Evolutionary conservation across 73 alveolate species (phyloP).

Genomic region (Paramecium biaurelia): DNA sequence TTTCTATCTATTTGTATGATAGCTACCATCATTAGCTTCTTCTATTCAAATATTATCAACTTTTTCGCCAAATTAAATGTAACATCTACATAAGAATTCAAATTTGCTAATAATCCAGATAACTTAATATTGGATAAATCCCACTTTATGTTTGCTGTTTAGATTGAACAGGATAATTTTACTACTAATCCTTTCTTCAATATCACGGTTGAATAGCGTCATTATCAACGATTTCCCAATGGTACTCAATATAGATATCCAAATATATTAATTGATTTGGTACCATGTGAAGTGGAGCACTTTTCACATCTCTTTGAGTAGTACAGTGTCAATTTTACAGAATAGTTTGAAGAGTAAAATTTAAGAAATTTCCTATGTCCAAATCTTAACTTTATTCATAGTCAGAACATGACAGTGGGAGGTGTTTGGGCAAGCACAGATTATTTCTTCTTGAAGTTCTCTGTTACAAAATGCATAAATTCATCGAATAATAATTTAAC

Average conservation of each 20-base stretch:
- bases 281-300: slow-evolving; percentile 33
- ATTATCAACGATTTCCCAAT: background rate
- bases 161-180: slow-evolving; percentile 11
- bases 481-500: background rate
- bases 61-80: background rate
- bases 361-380: slow-evolving; percentile 52
- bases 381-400: background rate
- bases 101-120: background rate
- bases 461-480: slow-evolving; percentile 2
- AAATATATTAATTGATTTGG: slow-evolving; percentile 23
- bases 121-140: background rate
- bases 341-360: background rate
- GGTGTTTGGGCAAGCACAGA: slow-evolving; percentile 27
- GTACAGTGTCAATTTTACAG: background rate
- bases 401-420: background rate
- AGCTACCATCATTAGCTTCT: slow-evolving; percentile 25
- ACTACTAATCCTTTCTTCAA: background rate
- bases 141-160: slow-evolving; percentile 40
- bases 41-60: background rate
- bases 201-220: background rate
- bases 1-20: background rate
- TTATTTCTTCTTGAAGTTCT: slow-evolving; percentile 19
- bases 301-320: background rate
- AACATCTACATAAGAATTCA: background rate
- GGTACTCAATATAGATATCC: background rate